Percentiles rank a stretch among this genome's conserved stretches.
Evolutionary conservation across 805 yeast species (phyloP).

Genomic region (Saccharomycopsis amapae): DNA sequence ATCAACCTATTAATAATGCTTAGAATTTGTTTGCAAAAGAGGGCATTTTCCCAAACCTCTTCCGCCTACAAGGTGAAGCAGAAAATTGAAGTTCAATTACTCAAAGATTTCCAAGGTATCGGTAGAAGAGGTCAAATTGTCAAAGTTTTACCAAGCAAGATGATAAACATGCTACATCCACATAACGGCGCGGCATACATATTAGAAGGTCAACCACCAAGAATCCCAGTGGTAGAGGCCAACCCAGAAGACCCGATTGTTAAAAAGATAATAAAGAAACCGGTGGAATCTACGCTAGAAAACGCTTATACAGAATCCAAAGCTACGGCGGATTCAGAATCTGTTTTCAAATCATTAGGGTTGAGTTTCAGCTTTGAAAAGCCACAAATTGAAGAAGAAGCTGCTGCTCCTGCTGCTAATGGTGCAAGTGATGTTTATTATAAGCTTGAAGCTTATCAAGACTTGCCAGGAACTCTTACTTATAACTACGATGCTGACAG

Average conservation of each 20-base stretch:
- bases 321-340: not conserved
- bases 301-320: not conserved
- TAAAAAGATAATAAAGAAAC: no score
- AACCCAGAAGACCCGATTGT: not conserved
- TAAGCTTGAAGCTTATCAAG: constrained; percentile 10
- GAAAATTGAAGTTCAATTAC: constrained; percentile 61
- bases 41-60: not conserved
- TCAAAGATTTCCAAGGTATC: constrained; percentile 54
- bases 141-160: constrained; percentile 67
- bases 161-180: constrained; percentile 73
- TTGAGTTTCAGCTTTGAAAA: not conserved
- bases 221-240: constrained; percentile 15
- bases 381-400: constrained; percentile 2
- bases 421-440: constrained; percentile 5
- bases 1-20: not conserved
- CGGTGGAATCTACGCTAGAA: not conserved
- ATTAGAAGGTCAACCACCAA: constrained; percentile 23
- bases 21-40: constrained; percentile 3
- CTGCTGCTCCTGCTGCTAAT: not conserved
- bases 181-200: constrained; percentile 71
- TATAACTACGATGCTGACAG: not conserved
- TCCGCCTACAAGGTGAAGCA: not conserved
- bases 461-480: constrained; percentile 5
- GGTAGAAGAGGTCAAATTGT: constrained; percentile 68
- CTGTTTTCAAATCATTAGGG: not conserved